Percentiles rank a stretch among this genome's conserved stretches.
Conservation (phyloP, 257 asterid species). For the Solanum pinnatisectum region DNA sequence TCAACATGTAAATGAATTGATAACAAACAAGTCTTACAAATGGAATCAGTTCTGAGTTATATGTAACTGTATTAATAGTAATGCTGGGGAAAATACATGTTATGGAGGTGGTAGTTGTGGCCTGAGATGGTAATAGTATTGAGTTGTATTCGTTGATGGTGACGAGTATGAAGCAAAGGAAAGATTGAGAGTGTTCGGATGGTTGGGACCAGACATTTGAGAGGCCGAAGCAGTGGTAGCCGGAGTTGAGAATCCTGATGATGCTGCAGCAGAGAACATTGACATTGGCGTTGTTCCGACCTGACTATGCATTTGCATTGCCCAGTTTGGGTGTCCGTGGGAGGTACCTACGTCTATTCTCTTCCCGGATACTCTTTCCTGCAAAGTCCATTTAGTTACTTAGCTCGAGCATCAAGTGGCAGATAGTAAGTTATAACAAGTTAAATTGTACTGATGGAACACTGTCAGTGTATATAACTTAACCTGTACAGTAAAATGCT, state of each 20-base stretch:
- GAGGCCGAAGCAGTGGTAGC: conserved; percentile 21
- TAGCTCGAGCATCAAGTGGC: neutral
- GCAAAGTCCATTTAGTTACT: neutral
- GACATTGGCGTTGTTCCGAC: conserved; percentile 21
- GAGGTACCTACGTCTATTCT: conserved; percentile 23
- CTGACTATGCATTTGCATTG: conserved; percentile 35
- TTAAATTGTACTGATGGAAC: neutral
- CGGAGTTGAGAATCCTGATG: conserved; percentile 85
- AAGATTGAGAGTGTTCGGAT: conserved; percentile 7
- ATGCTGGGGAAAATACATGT: neutral
- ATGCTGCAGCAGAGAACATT: conserved; percentile 53
- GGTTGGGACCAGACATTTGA: conserved; percentile 5
- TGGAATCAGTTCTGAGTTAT: neutral
- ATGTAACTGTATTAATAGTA: neutral
- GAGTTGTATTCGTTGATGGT: conserved; percentile 18
- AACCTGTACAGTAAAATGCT: neutral
- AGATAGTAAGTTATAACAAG: neutral
- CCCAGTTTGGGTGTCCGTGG: conserved; percentile 33
- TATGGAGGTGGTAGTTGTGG: conserved; percentile 28
- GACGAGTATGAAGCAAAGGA: conserved; percentile 28
- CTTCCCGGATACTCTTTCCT: conserved; percentile 26
- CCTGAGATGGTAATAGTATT: conserved; percentile 19
- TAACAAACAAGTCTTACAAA: conserved; percentile 1
- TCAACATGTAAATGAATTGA: neutral
- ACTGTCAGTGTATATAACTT: neutral